Percentiles rank a stretch among this genome's conserved stretches.
These are phyloP conservation scores for Cardamine resedifolia DNA, from an alignment of 345 rosid species.

Conservation along the genomic window DNA sequence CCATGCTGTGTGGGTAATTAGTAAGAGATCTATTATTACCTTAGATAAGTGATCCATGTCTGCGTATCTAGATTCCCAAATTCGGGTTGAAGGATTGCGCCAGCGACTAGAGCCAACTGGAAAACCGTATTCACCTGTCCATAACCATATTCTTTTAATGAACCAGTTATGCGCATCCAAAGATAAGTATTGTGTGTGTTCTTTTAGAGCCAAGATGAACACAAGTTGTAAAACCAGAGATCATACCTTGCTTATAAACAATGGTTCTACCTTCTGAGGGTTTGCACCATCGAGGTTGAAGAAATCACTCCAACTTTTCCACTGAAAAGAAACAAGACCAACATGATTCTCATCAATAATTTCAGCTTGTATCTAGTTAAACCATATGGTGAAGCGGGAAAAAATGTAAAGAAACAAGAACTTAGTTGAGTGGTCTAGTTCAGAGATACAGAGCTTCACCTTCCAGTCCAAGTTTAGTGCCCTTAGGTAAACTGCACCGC, in stretches of 20 bases:
- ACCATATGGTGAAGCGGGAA: background rate
- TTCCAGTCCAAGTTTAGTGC: constrained; percentile 72
- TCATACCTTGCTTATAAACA: constrained; percentile 84
- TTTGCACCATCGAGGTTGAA: constrained; percentile 74
- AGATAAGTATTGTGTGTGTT: background rate
- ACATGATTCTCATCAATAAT: constrained; percentile 8
- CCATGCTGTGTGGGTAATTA: too few relatives aligned
- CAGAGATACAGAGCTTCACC: constrained; percentile 42
- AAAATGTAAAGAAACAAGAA: background rate
- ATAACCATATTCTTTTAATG: background rate
- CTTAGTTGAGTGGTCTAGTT: background rate
- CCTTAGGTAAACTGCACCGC: constrained; percentile 79
- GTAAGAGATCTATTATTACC: too few relatives aligned
- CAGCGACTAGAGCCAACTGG: constrained; percentile 83
- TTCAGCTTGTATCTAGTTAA: background rate
- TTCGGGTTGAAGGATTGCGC: constrained; percentile 89
- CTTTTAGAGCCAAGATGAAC: background rate
- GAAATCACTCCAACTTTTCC: constrained; percentile 75
- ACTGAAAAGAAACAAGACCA: constrained; percentile 45
- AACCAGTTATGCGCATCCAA: background rate
- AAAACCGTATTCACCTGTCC: constrained; percentile 90
- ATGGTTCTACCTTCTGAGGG: constrained; percentile 79
- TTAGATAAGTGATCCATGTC: constrained; percentile 65
- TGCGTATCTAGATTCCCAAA: constrained; percentile 68
- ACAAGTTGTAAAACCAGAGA: too few relatives aligned